Evolutionary conservation across 108 stramenopile species (phyloP), one percentile per base, ranked within the genome.

Genomic region (Pseudonitzschia multistriata): DNA sequence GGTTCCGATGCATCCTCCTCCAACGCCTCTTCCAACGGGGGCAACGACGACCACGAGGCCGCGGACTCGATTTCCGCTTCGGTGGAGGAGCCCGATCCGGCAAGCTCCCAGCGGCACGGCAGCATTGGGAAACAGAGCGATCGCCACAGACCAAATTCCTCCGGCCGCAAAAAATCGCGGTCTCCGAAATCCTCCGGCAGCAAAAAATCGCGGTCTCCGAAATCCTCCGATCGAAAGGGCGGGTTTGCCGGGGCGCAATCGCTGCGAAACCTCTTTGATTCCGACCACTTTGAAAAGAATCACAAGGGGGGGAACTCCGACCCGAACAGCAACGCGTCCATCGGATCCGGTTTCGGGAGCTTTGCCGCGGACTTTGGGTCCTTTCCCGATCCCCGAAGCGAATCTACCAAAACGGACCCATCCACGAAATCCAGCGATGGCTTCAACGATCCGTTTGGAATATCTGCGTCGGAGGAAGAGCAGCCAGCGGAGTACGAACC

Each of bases 291-390:
- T 8, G 8, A 37, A 5, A 37, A 8, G 6, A 37, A 37, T 8
- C 5, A 37, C 37, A 37, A 37, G 5, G 42, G 17, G 42, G 13
- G 2, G 11, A 45, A 1, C 42, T 17, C 42, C 42, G 21, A 45
- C 42, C 13, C 13, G 17, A 45, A 45, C 15, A 45, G 17, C 15
- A 45, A 45, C 42, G 42, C 13, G 13, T 13, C 42, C 7, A 17
- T 45, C n/a, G 60, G 35, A 3, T 19, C 61, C 2, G 59, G 37
- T 49, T 75, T 75, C 68, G 61, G 36, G 31, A 65, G 55, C 31
- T 70, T 70, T 55, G 25, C 66, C 2, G 21, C 61, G 8, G 72
- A 79, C 54, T 73, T 73, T 69, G 67, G 66, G 25, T 47, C 53
- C 5, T 62, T 49, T 48, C 45, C 53, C 14, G 37, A 42, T 7